A percentile compares a stretch with the other conserved stretches of the same genome.
Evolutionary conservation across 2,329 filamentous ascomycete genomes (phyloP).

Genomic region (Cercospora sp.): DNA sequence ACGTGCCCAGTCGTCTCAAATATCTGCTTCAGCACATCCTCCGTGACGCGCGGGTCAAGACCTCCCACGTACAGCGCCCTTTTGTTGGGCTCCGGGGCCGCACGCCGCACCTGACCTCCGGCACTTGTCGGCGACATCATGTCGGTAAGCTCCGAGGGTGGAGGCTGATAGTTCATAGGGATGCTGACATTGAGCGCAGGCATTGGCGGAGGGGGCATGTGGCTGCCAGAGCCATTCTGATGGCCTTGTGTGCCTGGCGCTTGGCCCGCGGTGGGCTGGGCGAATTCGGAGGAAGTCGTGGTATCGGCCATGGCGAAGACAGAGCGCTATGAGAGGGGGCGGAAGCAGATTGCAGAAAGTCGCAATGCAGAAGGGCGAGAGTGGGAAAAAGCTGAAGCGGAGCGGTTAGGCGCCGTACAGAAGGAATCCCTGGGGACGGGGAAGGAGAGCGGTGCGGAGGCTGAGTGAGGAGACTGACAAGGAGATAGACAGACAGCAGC

Average conservation of each 20-base stretch:
- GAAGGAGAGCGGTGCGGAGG: slow-evolving; percentile 16
- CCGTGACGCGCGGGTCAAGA: slow-evolving; percentile 68
- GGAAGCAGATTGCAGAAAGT: slow-evolving; percentile 22
- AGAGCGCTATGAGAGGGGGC: slow-evolving; percentile 42
- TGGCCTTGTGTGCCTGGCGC: slow-evolving; percentile 65
- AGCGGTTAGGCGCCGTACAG: slow-evolving; percentile 25
- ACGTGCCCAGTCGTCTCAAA: slow-evolving; percentile 99
- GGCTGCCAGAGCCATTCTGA: slow-evolving; percentile 72
- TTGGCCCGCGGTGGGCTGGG: slow-evolving; percentile 66
- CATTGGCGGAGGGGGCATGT: slow-evolving; percentile 88
- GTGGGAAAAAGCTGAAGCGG: slow-evolving; percentile 18
- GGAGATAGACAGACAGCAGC: slow-evolving; percentile 11
- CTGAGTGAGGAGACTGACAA: slow-evolving; percentile 16
- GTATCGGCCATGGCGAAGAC: slow-evolving; percentile 71
- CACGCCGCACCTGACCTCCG: slow-evolving; percentile 79
- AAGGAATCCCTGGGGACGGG: background rate
- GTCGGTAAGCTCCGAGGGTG: slow-evolving; percentile 83
- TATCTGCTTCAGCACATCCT: slow-evolving; percentile 62
- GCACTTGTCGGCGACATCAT: slow-evolving; percentile 85
- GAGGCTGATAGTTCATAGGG: slow-evolving; percentile 92
- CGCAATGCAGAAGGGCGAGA: slow-evolving; percentile 11
- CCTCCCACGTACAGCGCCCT: slow-evolving; percentile 94
- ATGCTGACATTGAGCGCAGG: slow-evolving; percentile 70
- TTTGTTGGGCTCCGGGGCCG: slow-evolving; percentile 98
- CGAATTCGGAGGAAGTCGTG: slow-evolving; percentile 60